phyloP scores from a whole-genome alignment of 805 yeast genomes.

The Metschnikowia bowlesiae region DNA sequence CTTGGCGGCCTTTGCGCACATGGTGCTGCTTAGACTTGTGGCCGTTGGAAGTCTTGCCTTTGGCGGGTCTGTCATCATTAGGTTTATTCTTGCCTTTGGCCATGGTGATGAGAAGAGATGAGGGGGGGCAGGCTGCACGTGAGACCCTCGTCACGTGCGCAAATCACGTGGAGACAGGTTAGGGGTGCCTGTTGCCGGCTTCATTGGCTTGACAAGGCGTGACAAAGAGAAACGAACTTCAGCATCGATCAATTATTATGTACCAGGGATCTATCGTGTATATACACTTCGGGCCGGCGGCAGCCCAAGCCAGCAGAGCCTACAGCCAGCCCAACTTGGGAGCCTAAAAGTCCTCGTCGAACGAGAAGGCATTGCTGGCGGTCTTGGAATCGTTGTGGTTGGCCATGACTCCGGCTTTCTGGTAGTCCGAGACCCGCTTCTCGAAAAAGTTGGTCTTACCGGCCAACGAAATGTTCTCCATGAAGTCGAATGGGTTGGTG shows the following conservation, averaged over 20 bases:
- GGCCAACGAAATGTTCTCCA: conserved; percentile 97
- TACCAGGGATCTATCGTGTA: not conserved
- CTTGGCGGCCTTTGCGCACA: conserved; percentile 35
- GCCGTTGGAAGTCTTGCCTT: conserved; percentile 47
- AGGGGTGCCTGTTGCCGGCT: too few relatives aligned
- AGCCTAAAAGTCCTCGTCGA: conserved; percentile 83
- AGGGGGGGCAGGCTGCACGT: not conserved
- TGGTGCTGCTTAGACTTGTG: conserved; percentile 54
- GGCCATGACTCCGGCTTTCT: conserved; percentile 99
- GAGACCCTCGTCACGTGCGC: not conserved
- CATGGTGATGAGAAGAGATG: conserved; percentile 26
- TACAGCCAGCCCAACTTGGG: not conserved
- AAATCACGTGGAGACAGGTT: not conserved
- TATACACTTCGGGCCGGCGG: not conserved
- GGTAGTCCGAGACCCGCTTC: conserved; percentile 98
- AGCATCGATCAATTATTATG: too few relatives aligned
- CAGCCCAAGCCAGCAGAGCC: conserved; percentile 4
- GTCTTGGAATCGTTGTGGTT: conserved; percentile 48
- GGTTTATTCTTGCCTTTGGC: conserved; percentile 55
- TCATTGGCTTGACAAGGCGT: too few relatives aligned
- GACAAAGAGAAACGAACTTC: too few relatives aligned
- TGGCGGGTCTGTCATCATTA: conserved; percentile 36
- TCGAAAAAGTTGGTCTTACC: conserved; percentile 99
- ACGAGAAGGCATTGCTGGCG: conserved; percentile 58
- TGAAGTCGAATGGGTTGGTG: conserved; percentile 93